phyloP scores from a whole-genome alignment of 495 filamentous ascomycete species.

The Bacidia rubella region DNA sequence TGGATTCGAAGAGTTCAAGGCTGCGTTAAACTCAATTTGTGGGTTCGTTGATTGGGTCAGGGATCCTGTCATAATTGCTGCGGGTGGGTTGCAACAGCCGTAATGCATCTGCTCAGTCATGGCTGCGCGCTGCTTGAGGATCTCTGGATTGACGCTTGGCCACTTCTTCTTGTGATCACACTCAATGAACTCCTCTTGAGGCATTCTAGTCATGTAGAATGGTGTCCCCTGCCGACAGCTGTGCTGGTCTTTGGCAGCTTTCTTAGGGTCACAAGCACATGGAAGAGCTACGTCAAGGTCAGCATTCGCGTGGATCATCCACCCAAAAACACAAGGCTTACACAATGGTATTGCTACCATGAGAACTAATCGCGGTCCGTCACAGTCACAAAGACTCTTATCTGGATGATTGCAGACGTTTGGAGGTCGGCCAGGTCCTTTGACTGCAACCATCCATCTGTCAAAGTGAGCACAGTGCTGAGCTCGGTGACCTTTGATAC shows the following conservation, averaged over 20 bases:
- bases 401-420: constrained; percentile 63
- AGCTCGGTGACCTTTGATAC: constrained; percentile 75
- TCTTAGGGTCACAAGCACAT: background rate
- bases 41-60: no score
- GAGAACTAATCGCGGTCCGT: constrained; percentile 32
- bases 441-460: constrained; percentile 63
- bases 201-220: background rate
- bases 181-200: no score
- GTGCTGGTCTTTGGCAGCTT: background rate
- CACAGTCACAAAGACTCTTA: constrained; percentile 43
- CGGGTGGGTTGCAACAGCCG: constrained; percentile 21
- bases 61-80: constrained; percentile 21
- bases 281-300: background rate
- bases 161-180: background rate
- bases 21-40: no score
- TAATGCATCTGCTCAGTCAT: background rate
- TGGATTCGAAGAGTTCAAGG: no score
- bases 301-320: background rate
- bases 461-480: constrained; percentile 69
- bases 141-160: background rate
- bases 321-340: constrained; percentile 11
- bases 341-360: constrained; percentile 41
- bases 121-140: background rate
- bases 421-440: constrained; percentile 67
- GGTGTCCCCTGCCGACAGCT: background rate